Evolutionary conservation across 768 basidiomycete species (phyloP), one percentile per base, ranked within the genome.

Genomic region (Melanogaster broomeanus): DNA sequence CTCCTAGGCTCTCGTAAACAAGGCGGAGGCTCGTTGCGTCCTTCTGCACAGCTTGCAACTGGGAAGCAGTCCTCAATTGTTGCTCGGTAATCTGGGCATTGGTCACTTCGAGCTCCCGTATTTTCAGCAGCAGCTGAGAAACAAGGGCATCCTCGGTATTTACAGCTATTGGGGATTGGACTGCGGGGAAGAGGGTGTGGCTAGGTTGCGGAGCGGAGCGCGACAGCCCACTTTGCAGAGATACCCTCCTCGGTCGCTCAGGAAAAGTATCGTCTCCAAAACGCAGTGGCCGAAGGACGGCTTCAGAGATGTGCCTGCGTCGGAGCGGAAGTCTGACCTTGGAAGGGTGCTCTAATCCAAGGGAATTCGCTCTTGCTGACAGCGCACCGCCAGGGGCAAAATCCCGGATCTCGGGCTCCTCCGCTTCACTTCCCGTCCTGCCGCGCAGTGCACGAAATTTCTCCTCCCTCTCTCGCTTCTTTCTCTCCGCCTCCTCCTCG

Each of bases 61-160:
- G 82, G 34, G 72, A 72, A 6, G 77, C 69, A 0, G 89, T 90
- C 58, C 80, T 77, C 2, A 66, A 67, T 62, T 92, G 90, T 55
- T 87, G 82, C 49, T 77, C 72, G 19, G 81, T 72, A 37, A 93
- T 90, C 49, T 80, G 78, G 7, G 71, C 55, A 57, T 93, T 93
- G 3, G 87, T 80, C 34, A 83, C 78, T 61, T 93, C 88, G 1
- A 93, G 76, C 63, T 93, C 90, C 42, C 78, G 75, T 45, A 93
- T 87, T 70, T 93, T 93, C 15, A 72, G 62, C 38, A 91, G 69
- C 7, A 93, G 79, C 63, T 89, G 85, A 10, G 82, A 74, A n/a
- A 92, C 79, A 46, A 93, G 74, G 56, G 67, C 72, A 57, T 76
- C 81, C 67, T 85, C 73, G 16, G 61, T 62, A 7, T 56, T 58